Evolutionary conservation across 331 rosid species (phyloP).

Genomic region (Pyrus hybrid): DNA sequence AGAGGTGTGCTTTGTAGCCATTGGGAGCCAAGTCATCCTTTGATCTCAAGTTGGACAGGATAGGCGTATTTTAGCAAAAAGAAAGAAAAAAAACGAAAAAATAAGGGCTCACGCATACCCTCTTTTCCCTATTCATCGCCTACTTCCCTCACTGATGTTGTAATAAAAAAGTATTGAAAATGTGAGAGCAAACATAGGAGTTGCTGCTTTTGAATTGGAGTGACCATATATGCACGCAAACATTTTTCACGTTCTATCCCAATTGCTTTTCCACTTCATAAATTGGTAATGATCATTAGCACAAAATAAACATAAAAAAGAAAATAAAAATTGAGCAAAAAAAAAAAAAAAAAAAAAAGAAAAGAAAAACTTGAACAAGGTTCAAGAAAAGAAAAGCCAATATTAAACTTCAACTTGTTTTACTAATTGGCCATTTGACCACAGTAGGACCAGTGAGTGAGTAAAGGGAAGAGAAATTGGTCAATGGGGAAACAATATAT

Average conservation of each 20-base stretch:
- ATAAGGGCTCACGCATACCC: conserved; percentile 12
- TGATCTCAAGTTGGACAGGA: not conserved
- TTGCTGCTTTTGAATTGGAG: not conserved
- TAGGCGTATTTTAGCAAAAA: not conserved
- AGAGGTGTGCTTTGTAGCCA: not conserved
- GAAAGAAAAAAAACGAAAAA: too few species aligned
- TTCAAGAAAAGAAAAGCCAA: not conserved
- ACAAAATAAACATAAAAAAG: not conserved
- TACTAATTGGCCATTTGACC: not conserved
- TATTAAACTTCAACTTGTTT: not conserved
- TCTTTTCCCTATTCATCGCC: conserved; percentile 21
- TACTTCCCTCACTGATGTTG: conserved; percentile 13
- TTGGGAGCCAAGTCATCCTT: not conserved
- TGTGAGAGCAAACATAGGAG: conserved; percentile 5
- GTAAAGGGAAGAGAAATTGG: not conserved
- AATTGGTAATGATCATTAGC: not conserved
- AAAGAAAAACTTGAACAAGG: too few species aligned
- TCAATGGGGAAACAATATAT: not conserved
- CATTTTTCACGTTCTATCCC: conserved; percentile 1
- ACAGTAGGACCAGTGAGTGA: not conserved
- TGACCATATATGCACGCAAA: conserved; percentile 1
- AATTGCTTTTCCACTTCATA: not conserved
- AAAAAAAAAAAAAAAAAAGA: too few species aligned
- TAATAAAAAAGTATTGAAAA: not conserved
- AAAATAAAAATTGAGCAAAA: too few species aligned